These are phyloP conservation scores for Incumbomyces lentus DNA, from an alignment of 2,329 filamentous ascomycete species.

Conservation along the genomic window DNA sequence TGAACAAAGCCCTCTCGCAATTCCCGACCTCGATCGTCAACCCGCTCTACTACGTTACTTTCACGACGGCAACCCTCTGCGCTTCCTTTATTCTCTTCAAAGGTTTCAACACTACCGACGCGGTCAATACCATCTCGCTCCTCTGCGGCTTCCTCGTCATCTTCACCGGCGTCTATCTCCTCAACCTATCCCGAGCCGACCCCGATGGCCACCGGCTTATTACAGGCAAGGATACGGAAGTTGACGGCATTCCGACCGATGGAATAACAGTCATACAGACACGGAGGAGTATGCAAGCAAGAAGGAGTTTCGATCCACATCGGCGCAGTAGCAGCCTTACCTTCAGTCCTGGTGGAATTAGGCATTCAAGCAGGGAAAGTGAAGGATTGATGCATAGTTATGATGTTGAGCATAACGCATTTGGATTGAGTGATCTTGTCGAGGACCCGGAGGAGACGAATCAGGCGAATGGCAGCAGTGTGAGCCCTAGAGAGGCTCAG, in stretches of 20 bases:
- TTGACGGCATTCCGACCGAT: slow-evolving; percentile 81
- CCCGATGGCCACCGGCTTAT: slow-evolving; percentile 65
- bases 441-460: slow-evolving; percentile 44
- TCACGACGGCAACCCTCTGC: slow-evolving; percentile 86
- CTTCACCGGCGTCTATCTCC: slow-evolving; percentile 86
- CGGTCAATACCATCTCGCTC: slow-evolving; percentile 83
- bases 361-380: slow-evolving; percentile 44
- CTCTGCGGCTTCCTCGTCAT: slow-evolving; percentile 90
- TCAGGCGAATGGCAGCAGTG: slow-evolving; percentile 12
- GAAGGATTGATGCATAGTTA: slow-evolving; percentile 81
- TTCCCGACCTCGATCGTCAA: slow-evolving; percentile 98
- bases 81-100: slow-evolving; percentile 93
- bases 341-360: slow-evolving; percentile 46
- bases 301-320: slow-evolving; percentile 49
- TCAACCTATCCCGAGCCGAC: slow-evolving; percentile 89
- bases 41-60: slow-evolving; percentile 93
- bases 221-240: slow-evolving; percentile 44
- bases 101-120: slow-evolving; percentile 89
- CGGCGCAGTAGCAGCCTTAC: slow-evolving; percentile 40
- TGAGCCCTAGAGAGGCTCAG: neutral
- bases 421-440: slow-evolving; percentile 68
- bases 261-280: slow-evolving; percentile 83
- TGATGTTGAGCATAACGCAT: slow-evolving; percentile 69
- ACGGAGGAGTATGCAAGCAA: slow-evolving; percentile 81
- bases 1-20: slow-evolving; percentile 95